Conservation (phyloP, 352 stramenopile species). For the Phytophthora hybrid region DNA sequence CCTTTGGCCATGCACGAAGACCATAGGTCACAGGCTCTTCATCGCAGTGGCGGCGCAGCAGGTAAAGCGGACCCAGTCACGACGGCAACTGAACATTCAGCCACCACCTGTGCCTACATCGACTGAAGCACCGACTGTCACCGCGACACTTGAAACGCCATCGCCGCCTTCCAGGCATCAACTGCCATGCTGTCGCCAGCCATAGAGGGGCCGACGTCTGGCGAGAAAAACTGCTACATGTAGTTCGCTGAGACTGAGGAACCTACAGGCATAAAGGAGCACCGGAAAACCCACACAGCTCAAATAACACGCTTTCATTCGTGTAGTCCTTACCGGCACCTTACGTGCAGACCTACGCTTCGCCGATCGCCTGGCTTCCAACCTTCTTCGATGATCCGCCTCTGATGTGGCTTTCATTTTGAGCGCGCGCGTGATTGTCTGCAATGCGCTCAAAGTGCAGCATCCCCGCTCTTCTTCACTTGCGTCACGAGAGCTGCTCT, state of each 20-base stretch:
- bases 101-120: too few relatives aligned
- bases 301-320: conserved; percentile 41
- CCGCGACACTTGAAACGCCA: not conserved
- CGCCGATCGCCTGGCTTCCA: conserved; percentile 12
- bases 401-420: conserved; percentile 17
- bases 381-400: conserved; percentile 4
- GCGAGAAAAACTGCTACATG: too few relatives aligned
- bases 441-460: conserved; percentile 4
- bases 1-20: conserved; percentile 67
- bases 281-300: conserved; percentile 11
- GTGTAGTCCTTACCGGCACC: conserved; percentile 29
- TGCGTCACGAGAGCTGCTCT: conserved; percentile 8
- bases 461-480: not conserved
- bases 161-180: not conserved
- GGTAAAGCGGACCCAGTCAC: too few relatives aligned
- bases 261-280: not conserved
- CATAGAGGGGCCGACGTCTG: conserved; percentile 1
- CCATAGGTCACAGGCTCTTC: conserved; percentile 61
- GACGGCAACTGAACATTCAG: too few relatives aligned
- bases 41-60: conserved; percentile 44
- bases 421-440: not conserved
- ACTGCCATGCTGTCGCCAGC: not conserved
- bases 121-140: conserved; percentile 2
- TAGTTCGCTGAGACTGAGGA: too few relatives aligned
- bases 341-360: conserved; percentile 23